Conservation (phyloP, 805 yeast species). For the Myxozyma kluyveri region DNA sequence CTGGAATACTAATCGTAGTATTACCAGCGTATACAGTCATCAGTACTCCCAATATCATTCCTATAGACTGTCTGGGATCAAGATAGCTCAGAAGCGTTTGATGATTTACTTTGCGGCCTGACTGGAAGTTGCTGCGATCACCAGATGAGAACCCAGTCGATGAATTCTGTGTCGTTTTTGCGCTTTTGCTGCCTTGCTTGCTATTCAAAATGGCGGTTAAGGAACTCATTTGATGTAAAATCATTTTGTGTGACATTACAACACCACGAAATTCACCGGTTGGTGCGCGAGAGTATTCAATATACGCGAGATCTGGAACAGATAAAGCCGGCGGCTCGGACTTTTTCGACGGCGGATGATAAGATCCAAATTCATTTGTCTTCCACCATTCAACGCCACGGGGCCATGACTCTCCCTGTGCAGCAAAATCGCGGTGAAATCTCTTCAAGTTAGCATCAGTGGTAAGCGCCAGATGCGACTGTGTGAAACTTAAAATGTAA, state of each 20-base stretch:
- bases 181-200: slow-evolving; percentile 32
- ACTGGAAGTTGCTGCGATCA: slow-evolving; percentile 1
- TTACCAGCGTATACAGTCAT: slow-evolving; percentile 85
- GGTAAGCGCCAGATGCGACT: slow-evolving; percentile 71
- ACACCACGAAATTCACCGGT: slow-evolving; percentile 91
- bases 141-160: too few relatives aligned
- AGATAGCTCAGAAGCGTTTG: slow-evolving; percentile 59
- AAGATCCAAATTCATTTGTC: slow-evolving; percentile 82
- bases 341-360: slow-evolving; percentile 55
- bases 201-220: slow-evolving; percentile 61
- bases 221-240: slow-evolving; percentile 82
- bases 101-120: slow-evolving; percentile 34
- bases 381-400: slow-evolving; percentile 71
- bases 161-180: too few relatives aligned
- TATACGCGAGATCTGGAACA: slow-evolving; percentile 83
- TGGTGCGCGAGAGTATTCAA: slow-evolving; percentile 87
- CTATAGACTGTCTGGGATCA: slow-evolving; percentile 77
- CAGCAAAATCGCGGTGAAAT: slow-evolving; percentile 59
- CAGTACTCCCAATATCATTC: slow-evolving; percentile 76
- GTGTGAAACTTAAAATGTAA: slow-evolving; percentile 68
- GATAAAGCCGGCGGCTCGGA: slow-evolving; percentile 63
- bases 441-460: slow-evolving; percentile 77
- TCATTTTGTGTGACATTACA: slow-evolving; percentile 83
- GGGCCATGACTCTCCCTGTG: slow-evolving; percentile 62
- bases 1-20: slow-evolving; percentile 74